phyloP scores from a whole-genome alignment of 345 rosid genomes.

The Eucalyptus erythrocorys region DNA sequence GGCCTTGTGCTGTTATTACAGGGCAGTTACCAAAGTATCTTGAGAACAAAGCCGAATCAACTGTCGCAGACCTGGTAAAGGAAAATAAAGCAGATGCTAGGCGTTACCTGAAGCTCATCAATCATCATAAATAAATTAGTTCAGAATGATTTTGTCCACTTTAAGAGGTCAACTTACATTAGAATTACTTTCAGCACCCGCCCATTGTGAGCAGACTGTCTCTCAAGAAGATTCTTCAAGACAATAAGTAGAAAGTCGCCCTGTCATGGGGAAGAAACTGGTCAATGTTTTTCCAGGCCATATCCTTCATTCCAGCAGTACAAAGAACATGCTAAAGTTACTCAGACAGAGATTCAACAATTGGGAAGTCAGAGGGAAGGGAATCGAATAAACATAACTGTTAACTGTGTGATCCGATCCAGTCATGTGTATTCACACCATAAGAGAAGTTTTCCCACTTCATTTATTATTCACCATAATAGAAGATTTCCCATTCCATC shows the following conservation, averaged over 20 bases:
- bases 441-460: neutral
- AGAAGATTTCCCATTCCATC: neutral
- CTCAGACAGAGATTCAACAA: neutral
- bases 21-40: slow-evolving; percentile 86
- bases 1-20: slow-evolving; percentile 76
- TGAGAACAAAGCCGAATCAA: slow-evolving; percentile 75
- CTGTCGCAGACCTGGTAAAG: slow-evolving; percentile 84
- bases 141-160: neutral
- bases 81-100: neutral
- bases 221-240: slow-evolving; percentile 82
- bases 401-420: neutral
- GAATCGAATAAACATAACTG: neutral
- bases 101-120: neutral
- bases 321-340: neutral
- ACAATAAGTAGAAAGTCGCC: slow-evolving; percentile 91
- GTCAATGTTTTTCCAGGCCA: neutral
- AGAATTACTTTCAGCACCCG: slow-evolving; percentile 73
- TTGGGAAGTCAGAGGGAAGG: neutral
- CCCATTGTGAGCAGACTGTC: slow-evolving; percentile 39
- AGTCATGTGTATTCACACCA: neutral
- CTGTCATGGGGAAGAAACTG: slow-evolving; percentile 19
- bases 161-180: slow-evolving; percentile 37
- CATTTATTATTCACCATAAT: neutral
- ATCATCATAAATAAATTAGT: neutral
- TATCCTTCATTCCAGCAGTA: neutral